Conservation (phyloP, 805 yeast species). For the Myxozyma neotropica region DNA sequence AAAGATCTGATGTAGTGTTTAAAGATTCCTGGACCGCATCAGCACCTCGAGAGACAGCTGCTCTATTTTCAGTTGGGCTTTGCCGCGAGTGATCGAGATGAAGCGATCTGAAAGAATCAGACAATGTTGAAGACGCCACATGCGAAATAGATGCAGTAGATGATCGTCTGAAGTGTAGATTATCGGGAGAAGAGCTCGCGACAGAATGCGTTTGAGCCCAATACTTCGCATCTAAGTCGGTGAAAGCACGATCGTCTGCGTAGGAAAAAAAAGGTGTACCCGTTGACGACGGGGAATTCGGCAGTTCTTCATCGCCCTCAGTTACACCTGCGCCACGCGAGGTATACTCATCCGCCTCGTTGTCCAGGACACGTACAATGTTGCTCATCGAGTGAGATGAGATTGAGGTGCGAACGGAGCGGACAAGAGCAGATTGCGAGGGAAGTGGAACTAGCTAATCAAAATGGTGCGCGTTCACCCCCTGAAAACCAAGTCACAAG, state of each 20-base stretch:
- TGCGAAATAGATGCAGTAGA: slow-evolving; percentile 3
- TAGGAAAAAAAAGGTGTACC: slow-evolving; percentile 29
- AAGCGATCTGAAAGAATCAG: slow-evolving; percentile 20
- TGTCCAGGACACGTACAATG: neutral
- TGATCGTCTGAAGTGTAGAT: slow-evolving; percentile 4
- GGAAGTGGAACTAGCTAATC: neutral
- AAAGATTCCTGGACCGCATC: neutral
- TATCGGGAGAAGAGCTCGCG: slow-evolving; percentile 7
- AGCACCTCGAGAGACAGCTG: neutral
- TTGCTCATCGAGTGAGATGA: slow-evolving; percentile 1
- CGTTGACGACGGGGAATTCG: slow-evolving; percentile 1
- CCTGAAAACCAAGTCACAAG: neutral
- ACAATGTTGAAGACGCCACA: neutral
- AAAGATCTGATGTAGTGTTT: neutral
- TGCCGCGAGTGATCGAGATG: slow-evolving; percentile 4
- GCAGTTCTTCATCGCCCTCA: slow-evolving; percentile 10
- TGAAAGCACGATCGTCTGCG: slow-evolving; percentile 29
- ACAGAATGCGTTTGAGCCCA: slow-evolving; percentile 28
- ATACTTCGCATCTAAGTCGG: slow-evolving; percentile 29
- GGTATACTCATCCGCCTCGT: neutral
- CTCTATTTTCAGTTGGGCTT: neutral
- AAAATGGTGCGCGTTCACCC: neutral
- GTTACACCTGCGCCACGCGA: neutral
- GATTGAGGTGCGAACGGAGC: too few relatives aligned
- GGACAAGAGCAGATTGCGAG: too few relatives aligned